Percentiles rank a stretch among this genome's conserved stretches.
Evolutionary conservation across 129 eudicot genomes (phyloP).

Genomic region (Chrysanthemum lavandulifolium): DNA sequence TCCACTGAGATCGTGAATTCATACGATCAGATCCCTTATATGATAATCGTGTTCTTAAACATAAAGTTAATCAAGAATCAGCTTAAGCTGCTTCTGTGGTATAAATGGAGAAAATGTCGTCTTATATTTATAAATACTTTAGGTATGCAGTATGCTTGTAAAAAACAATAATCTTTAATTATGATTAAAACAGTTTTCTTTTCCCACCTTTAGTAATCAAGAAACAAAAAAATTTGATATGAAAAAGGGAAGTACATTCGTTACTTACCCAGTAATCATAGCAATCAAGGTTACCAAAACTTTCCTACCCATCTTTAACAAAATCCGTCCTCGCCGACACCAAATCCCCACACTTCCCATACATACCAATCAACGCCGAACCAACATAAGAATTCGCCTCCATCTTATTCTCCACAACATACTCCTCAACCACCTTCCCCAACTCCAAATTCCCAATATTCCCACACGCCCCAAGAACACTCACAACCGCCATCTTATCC

Average conservation of each 20-base stretch:
- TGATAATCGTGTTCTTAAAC: too few species aligned
- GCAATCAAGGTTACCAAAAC: constrained; percentile 74
- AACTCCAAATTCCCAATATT: constrained; percentile 65
- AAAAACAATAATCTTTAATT: too few species aligned
- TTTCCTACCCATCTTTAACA: constrained; percentile 43
- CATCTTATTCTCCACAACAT: constrained; percentile 48
- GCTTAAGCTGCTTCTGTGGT: too few species aligned
- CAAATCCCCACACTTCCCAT: constrained; percentile 81
- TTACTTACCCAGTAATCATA: constrained; percentile 70
- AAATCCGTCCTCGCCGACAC: constrained; percentile 57
- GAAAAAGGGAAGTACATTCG: background rate
- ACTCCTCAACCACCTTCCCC: constrained; percentile 59
- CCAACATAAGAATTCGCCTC: constrained; percentile 50
- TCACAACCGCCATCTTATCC: constrained; percentile 63
- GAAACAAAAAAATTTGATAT: background rate
- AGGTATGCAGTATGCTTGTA: too few species aligned
- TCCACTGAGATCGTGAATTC: too few species aligned
- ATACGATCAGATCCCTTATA: too few species aligned
- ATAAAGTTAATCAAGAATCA: too few species aligned
- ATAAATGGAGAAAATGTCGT: too few species aligned
- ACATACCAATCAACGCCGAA: constrained; percentile 78
- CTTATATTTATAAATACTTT: too few species aligned
- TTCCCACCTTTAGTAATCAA: background rate
- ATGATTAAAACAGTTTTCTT: too few species aligned
- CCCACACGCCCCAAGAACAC: constrained; percentile 78